Evolutionary conservation across 2,329 filamentous ascomycete species (phyloP).

Genomic region (Fusarium beomiforme): DNA sequence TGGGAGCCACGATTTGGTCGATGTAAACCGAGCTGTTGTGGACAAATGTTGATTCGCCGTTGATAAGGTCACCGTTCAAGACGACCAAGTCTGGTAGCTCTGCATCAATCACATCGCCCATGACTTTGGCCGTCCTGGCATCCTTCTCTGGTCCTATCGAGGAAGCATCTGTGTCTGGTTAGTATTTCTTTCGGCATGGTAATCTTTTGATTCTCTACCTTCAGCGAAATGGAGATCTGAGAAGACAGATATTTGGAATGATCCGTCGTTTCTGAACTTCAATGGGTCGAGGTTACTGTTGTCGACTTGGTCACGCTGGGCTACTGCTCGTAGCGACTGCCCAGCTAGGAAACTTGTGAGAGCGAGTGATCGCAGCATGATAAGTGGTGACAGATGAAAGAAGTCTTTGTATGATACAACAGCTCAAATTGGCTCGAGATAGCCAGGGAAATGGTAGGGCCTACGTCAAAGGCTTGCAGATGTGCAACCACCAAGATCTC

Average conservation of each 20-base stretch:
- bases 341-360: conserved; percentile 3
- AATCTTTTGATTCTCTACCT: background rate
- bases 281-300: conserved; percentile 27
- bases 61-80: conserved; percentile 75
- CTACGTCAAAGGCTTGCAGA: background rate
- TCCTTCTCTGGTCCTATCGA: conserved; percentile 50
- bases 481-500: background rate
- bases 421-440: background rate
- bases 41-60: conserved; percentile 67
- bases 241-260: conserved; percentile 31
- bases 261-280: conserved; percentile 18
- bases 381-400: background rate
- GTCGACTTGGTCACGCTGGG: conserved; percentile 5
- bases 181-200: accelerated
- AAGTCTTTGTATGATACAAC: background rate
- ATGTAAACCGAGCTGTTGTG: conserved; percentile 64
- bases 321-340: background rate
- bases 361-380: conserved; percentile 16
- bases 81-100: conserved; percentile 66
- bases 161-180: conserved; percentile 16
- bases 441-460: background rate
- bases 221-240: conserved; percentile 35
- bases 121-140: conserved; percentile 47
- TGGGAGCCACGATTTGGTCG: conserved; percentile 64
- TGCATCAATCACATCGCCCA: conserved; percentile 48